Evolutionary conservation across 1,139 yeast genomes (phyloP), one percentile per base, ranked within the genome.

Genomic region (Blastobotrys indianensis): DNA sequence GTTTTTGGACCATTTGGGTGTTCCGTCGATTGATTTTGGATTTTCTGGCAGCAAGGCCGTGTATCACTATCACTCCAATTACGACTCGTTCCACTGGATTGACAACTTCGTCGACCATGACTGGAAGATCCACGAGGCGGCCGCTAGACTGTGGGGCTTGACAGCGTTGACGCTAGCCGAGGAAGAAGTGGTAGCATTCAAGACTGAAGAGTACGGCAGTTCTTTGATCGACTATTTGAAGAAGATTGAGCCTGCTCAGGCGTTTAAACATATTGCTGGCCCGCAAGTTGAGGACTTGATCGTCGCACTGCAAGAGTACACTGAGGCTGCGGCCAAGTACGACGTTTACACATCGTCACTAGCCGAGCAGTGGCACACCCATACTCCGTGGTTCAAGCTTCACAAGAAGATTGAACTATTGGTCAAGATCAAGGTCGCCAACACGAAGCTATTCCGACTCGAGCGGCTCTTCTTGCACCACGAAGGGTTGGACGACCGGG

Each of bases 31-130:
- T 28, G 84, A 80, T 58, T 50, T 80, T 46, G 82, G 82, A 0
- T 82, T 80, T 56, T 52, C 53, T 9, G 60, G 64, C 32, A 68
- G 70, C 9, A 51, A 53, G 10, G 68, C 82, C 0, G 76, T 80
- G 2, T 81, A 81, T 59, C 86, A 80, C 50, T 81, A 81, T 61
- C 86, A 81, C 59, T 79, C 85, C 35, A 77, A 79, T 59, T 81
- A 79, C 57, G 87, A 81, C 59, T 80, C 85, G 2, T 77, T 66
- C 60, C 68, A 77, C 54, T 82, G 87, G 88, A 79, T 81, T 79
- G 70, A 71, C 41, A 69, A 64, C 6, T 73, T 63, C 58, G 82
- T 76, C 23, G 86, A 81, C 57, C 80, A 82, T 8, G 77, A 74
- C 0, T 80, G 77, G 66, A 66, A 67, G 33, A 69, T 63, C 50